These are phyloP conservation scores for Fraxinus sp. DNA, from an alignment of 305 asterid species.

Conservation along the genomic window DNA sequence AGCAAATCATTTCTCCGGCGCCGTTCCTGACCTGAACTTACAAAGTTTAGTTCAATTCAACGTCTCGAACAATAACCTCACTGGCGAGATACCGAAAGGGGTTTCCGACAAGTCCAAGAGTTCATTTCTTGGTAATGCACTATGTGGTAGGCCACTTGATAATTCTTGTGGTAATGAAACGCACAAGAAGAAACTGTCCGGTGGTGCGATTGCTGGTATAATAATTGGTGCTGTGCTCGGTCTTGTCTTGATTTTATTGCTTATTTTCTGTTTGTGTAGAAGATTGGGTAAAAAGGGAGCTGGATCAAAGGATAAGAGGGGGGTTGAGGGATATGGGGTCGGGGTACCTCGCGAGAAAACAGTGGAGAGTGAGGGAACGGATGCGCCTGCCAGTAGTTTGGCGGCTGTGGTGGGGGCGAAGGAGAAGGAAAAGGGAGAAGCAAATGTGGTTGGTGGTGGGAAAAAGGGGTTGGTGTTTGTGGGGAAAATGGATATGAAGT, in stretches of 20 bases:
- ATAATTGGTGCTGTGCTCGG: slow-evolving; percentile 41
- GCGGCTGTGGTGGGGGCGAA: slow-evolving; percentile 31
- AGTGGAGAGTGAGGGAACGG: slow-evolving; percentile 17
- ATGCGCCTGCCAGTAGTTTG: slow-evolving; percentile 5
- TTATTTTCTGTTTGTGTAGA: slow-evolving; percentile 37
- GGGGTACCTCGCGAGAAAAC: slow-evolving; percentile 28
- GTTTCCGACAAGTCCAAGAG: slow-evolving; percentile 32
- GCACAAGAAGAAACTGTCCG: slow-evolving; percentile 43
- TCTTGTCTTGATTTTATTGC: slow-evolving; percentile 32
- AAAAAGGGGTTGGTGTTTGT: slow-evolving; percentile 41
- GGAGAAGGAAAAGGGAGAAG: slow-evolving; percentile 33
- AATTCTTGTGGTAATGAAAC: slow-evolving; percentile 17
- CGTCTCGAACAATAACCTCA: slow-evolving; percentile 43
- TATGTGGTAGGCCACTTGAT: slow-evolving; percentile 45
- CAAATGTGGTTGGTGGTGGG: slow-evolving; percentile 29
- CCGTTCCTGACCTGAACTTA: slow-evolving; percentile 37
- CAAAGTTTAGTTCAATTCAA: slow-evolving; percentile 44
- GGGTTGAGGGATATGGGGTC: slow-evolving; percentile 25
- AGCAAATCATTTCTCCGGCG: slow-evolving; percentile 43
- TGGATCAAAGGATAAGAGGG: slow-evolving; percentile 27
- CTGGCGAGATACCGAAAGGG: slow-evolving; percentile 42
- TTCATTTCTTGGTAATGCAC: slow-evolving; percentile 44
- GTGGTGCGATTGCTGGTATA: slow-evolving; percentile 56
- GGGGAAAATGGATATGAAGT: slow-evolving; percentile 37
- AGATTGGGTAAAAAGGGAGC: slow-evolving; percentile 25